phyloP scores from a whole-genome alignment of 2,329 filamentous ascomycete genomes.

The Cladophialophora exuberans region DNA sequence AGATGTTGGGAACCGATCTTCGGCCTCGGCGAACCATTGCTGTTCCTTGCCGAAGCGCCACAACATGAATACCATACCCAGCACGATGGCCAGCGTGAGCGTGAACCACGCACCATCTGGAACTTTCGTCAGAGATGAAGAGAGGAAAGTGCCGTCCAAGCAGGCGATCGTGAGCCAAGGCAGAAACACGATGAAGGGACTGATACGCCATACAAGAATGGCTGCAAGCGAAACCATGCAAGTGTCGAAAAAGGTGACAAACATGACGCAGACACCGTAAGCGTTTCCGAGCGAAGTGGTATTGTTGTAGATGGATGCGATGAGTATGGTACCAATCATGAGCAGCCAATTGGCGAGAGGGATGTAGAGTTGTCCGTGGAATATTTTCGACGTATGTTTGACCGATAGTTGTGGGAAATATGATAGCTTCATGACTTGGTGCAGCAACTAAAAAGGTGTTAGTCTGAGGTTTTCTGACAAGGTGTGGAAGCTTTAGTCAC shows the following conservation, averaged over 20 bases:
- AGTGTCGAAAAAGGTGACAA: slow-evolving; percentile 64
- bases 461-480: background rate
- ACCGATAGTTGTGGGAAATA: slow-evolving; percentile 79
- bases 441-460: slow-evolving; percentile 51
- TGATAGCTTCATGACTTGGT: slow-evolving; percentile 71
- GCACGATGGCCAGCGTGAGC: slow-evolving; percentile 63
- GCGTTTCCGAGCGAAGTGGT: slow-evolving; percentile 71
- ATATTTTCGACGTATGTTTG: slow-evolving; percentile 69
- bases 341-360: slow-evolving; percentile 77
- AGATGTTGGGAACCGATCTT: slow-evolving; percentile 61
- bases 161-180: slow-evolving; percentile 67
- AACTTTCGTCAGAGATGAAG: slow-evolving; percentile 71
- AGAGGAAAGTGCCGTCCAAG: slow-evolving; percentile 71
- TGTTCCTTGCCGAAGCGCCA: slow-evolving; percentile 81
- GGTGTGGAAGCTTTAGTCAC: slow-evolving; percentile 38
- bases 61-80: slow-evolving; percentile 69
- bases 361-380: slow-evolving; percentile 77
- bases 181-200: slow-evolving; percentile 61
- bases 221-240: slow-evolving; percentile 74
- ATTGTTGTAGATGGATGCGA: slow-evolving; percentile 74
- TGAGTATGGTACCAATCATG: slow-evolving; percentile 74
- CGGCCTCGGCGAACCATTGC: slow-evolving; percentile 72
- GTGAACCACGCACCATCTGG: slow-evolving; percentile 81
- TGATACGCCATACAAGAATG: slow-evolving; percentile 69
- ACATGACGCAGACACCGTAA: slow-evolving; percentile 78